Evolutionary conservation across 176 grass and related monocot genomes (phyloP).

Genomic region (Carex scoparia): DNA sequence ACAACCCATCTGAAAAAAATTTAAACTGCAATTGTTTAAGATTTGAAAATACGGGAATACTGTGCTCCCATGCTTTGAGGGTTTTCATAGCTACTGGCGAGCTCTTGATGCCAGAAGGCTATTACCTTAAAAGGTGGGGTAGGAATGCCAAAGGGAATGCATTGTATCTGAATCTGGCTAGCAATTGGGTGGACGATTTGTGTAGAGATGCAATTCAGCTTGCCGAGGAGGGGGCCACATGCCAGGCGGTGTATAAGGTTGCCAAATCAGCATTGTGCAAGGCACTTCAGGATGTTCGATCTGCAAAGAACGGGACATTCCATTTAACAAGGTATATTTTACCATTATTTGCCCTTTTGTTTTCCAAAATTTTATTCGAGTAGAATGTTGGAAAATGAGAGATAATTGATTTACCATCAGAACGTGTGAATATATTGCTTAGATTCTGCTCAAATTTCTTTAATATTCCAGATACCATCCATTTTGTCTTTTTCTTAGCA

Average conservation of each 20-base stretch:
- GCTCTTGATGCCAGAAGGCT: conserved; percentile 35
- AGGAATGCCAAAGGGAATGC: conserved; percentile 38
- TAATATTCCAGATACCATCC: background rate
- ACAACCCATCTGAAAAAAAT: conserved; percentile 32
- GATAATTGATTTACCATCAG: background rate
- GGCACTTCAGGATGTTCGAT: conserved; percentile 42
- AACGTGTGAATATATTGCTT: background rate
- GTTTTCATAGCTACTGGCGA: conserved; percentile 30
- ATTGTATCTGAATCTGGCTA: conserved; percentile 19
- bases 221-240: conserved; percentile 50
- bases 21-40: conserved; percentile 44
- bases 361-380: conserved; percentile 23
- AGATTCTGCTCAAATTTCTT: background rate
- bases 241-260: conserved; percentile 38
- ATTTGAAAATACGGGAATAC: conserved; percentile 50
- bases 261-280: conserved; percentile 46
- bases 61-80: conserved; percentile 36
- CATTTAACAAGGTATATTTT: conserved; percentile 26
- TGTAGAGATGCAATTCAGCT: conserved; percentile 48
- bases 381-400: background rate
- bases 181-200: conserved; percentile 51
- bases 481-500: background rate
- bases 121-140: conserved; percentile 46
- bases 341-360: background rate
- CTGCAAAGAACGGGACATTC: conserved; percentile 30